A percentile compares a stretch with the other conserved stretches of the same genome.
These are phyloP conservation scores for Dendrobium nobile DNA, from an alignment of 106 monocot species.

Conservation along the genomic window DNA sequence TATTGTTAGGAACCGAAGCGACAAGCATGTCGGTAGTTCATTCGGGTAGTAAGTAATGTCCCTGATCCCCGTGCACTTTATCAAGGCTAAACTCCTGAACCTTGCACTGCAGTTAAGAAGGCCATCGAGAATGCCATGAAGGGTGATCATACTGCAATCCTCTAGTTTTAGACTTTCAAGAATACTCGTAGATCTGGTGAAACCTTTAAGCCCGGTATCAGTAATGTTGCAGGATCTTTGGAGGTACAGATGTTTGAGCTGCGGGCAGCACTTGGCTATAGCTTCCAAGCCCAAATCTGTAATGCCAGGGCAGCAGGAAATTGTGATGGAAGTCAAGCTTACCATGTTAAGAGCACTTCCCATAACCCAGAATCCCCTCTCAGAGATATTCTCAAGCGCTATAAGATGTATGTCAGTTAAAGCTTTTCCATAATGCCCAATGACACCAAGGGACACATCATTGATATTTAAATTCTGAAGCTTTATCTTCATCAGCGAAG, in stretches of 20 bases:
- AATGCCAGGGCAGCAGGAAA: conserved; percentile 51
- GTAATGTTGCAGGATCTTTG: conserved; percentile 42
- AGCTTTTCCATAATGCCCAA: conserved; percentile 65
- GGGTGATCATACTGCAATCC: conserved; percentile 59
- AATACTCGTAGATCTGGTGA: conserved; percentile 17
- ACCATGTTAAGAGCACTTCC: conserved; percentile 57
- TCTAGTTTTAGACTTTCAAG: conserved; percentile 59
- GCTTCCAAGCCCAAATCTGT: conserved; percentile 63
- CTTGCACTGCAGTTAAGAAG: conserved; percentile 29
- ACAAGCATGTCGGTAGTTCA: conserved; percentile 26
- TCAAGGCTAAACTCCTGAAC: conserved; percentile 43
- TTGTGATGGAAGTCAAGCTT: conserved; percentile 36
- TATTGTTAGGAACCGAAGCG: conserved; percentile 59
- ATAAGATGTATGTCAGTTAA: conserved; percentile 41
- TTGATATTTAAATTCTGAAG: conserved; percentile 53
- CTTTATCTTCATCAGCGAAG: conserved; percentile 47
- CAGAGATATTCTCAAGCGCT: conserved; percentile 39
- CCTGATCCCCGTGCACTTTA: conserved; percentile 70
- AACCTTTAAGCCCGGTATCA: conserved; percentile 45
- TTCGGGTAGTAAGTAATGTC: conserved; percentile 22
- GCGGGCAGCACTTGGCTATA: conserved; percentile 54
- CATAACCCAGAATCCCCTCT: conserved; percentile 93
- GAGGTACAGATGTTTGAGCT: conserved; percentile 45
- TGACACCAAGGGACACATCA: conserved; percentile 56
- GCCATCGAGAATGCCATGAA: conserved; percentile 42